Evolutionary conservation across 2,329 filamentous ascomycete genomes (phyloP), one percentile per base, ranked within the genome.

Genomic region (Hypocreales sp.): DNA sequence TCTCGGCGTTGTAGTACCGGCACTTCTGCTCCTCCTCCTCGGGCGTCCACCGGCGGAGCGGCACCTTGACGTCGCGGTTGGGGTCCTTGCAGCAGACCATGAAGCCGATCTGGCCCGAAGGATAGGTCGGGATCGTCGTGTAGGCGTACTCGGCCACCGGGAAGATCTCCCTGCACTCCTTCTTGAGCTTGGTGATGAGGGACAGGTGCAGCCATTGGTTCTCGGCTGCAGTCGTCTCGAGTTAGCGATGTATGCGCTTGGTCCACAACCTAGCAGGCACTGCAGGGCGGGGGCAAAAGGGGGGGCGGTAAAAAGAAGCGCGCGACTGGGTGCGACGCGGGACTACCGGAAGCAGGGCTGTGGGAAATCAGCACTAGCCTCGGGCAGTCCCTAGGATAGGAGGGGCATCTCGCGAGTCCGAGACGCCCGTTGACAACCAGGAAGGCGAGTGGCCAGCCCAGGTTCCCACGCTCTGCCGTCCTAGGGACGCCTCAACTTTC

Each of bases 11-110:
- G 71, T 98, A 98, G 75, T 98, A 98, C 54, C 72, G 72, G 79
- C 83, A 93, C 46, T 87, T 65, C 58, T 82, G 77, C 50, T 82
- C 76, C 71, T 98, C 90, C 60, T 95, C 84, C 60, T 92, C 86
- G 38, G 67, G 52, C 37, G 72, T 66, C 78, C 84, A 92, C 45
- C 60, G 66, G 49, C 90, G 79, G 36, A 94, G 50, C 29, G 90
- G 90, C 58, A 76, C 80, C 56, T 71, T 82, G 51, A 95, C 70
- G 59, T 98, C 71, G 55, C 76, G 72, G 50, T 60, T 73, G 53
- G 74, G 64, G 53, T 95, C 87, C 74, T 98, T 95, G 77, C 70
- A 81, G 76, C 90, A 95, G 51, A 98, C 82, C 86, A 98, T 94
- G 77, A 98, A 98, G 53, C 90, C 90, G 49, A 98, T 98, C 67